These are phyloP conservation scores for Bassia scoparia DNA, from an alignment of 148 eudicot genomes.

Conservation along the genomic window DNA sequence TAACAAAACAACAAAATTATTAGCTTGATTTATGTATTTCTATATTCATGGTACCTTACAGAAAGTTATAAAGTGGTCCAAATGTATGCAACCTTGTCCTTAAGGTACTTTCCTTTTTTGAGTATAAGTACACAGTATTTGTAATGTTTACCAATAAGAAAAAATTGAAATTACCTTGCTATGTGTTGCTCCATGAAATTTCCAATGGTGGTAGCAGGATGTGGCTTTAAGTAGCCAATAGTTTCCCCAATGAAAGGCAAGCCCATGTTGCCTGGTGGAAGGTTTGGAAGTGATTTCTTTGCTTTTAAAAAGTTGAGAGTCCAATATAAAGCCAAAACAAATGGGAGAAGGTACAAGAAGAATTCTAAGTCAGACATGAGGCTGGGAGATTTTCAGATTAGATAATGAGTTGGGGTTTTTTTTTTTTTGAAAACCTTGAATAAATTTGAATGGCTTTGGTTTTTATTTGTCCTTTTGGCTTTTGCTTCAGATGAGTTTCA, in stretches of 20 bases:
- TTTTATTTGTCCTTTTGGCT: not conserved
- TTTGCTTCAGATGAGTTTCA: slow-evolving; percentile 4
- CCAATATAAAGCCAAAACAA: slow-evolving; percentile 35
- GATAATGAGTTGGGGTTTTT: slow-evolving; percentile 6
- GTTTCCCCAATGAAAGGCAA: slow-evolving; percentile 96
- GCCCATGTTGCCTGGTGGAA: slow-evolving; percentile 91
- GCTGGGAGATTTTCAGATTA: slow-evolving; percentile 7
- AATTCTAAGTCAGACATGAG: slow-evolving; percentile 69
- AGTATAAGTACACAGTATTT: not conserved
- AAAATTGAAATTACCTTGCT: slow-evolving; percentile 36
- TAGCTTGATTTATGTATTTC: no score
- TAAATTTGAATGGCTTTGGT: slow-evolving; percentile 9
- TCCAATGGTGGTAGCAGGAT: slow-evolving; percentile 77
- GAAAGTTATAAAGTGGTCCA: not conserved
- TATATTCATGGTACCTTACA: no score
- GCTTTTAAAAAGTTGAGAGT: slow-evolving; percentile 42
- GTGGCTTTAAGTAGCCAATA: slow-evolving; percentile 74
- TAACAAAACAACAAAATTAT: no score
- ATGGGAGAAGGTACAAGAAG: slow-evolving; percentile 46
- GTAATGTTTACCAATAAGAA: no score
- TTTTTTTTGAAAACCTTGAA: not conserved
- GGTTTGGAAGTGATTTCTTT: slow-evolving; percentile 42
- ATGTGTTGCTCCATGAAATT: slow-evolving; percentile 87
- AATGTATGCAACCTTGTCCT: not conserved
- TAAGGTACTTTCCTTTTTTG: not conserved